Base-by-base conservation (phyloP, 2,329 filamentous ascomycete genomes). In the Stagonosporopsis rhizophila region DNA sequence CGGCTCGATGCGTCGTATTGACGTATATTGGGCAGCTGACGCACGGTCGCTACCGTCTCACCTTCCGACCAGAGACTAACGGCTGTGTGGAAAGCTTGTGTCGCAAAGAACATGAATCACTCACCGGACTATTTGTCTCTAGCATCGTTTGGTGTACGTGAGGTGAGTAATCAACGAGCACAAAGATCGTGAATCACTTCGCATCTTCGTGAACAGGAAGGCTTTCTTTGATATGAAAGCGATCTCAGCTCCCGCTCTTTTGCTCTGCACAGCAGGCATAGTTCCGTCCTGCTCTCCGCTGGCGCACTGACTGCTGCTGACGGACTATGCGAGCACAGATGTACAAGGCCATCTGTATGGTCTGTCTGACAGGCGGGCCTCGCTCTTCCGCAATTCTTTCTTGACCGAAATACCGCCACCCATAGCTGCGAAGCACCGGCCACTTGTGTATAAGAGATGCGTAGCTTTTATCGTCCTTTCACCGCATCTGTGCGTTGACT, bases 31-130 rank as follows among this genome's bases (percentile, higher is more conserved):
- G 22, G 28, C 30, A 52, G 42, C 47, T 56, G 47, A 56, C 37
- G 30, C 46, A 37, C 15, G 25, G 32, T 37, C 38, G 42, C 37
- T 23, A 47, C 34, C 27, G 51, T 32, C 28, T 47, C 53, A 47
- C 46, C 47, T 45, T 50, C 35, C 42, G 46, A 52, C 20, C 14
- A 42, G 37, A 27, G 37, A 27, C 38, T 56, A 51, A 38, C 53
- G 53, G 38, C 39, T 44, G 53, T 47, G 47, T 44, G 30, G 11
- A 52, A 56, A 56, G 53, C 53, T 56, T 56, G 22, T 52, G 41
- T 40, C 25, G n/a, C 2, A 46, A 27, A 25, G 28, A 38, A 51
- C 30, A 38, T 46, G 23, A 47, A 44, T 51, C 44, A 47, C 47
- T 48, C 42, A 47, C 53, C 42, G 53, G 53, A 56, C 44, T 20